Conservation (phyloP, 257 asterid species). For the Catharanthus roseus region DNA sequence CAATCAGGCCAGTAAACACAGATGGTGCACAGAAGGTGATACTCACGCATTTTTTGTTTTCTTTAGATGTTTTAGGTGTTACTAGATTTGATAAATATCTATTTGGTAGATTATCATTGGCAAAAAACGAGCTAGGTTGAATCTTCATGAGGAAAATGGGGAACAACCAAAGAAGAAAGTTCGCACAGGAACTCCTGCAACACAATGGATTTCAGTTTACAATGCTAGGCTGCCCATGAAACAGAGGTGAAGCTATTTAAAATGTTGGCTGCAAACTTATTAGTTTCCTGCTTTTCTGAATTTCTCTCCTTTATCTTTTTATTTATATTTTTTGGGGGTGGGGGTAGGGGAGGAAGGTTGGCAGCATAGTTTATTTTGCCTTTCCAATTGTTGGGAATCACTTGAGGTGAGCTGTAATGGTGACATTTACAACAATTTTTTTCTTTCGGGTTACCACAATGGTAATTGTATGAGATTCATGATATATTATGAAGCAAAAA, state of each 20-base stretch:
- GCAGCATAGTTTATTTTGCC: neutral
- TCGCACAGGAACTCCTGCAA: slow-evolving; percentile 39
- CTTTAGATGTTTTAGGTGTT: neutral
- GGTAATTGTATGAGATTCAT: neutral
- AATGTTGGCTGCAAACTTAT: neutral
- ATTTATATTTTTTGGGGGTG: neutral
- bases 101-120: slow-evolving; percentile 30
- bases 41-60: neutral
- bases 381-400: neutral
- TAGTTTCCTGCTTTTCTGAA: neutral
- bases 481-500: neutral
- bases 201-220: slow-evolving; percentile 47
- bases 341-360: neutral
- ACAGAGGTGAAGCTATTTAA: slow-evolving; percentile 29
- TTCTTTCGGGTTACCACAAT: neutral
- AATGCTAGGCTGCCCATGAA: slow-evolving; percentile 48
- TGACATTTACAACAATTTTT: neutral
- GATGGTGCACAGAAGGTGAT: slow-evolving; percentile 49
- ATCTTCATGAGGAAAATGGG: slow-evolving; percentile 30
- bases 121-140: slow-evolving; percentile 33
- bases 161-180: slow-evolving; percentile 43
- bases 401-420: neutral
- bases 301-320: neutral
- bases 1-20: slow-evolving; percentile 39
- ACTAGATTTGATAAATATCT: neutral